Base-by-base conservation (phyloP, 257 asterid species). In the Nicotiana paniculata region DNA sequence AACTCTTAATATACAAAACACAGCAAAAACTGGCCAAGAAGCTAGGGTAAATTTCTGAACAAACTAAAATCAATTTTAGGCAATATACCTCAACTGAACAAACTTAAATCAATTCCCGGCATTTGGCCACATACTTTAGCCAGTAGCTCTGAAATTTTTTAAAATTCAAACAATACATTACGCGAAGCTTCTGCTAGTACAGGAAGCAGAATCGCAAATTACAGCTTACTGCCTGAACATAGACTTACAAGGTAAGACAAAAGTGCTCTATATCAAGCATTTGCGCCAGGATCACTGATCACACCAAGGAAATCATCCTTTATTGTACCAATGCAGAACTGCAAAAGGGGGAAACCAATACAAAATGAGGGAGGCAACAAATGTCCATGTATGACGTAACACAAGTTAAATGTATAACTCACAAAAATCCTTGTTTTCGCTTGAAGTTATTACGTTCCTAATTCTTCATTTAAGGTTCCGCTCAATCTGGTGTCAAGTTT, bases 261-360 rank as follows among this genome's bases (percentile, higher is more conserved):
- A 59, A 21, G 65, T 2, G 12, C 65, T 15, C 30, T 18, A 12
- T 26, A 77, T 94, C 91, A 93, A 16, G 93, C 87, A 85, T 92
- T 84, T 77, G 91, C 86, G n/a, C 94, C 93, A 4, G 97, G 99
- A 86, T 93, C 97, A 79, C 96, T 91, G 61, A 93, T 92, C 63
- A 95, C 98, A 26, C 99, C 98, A 89, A 95, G 70, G 84, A 95
- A 95, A 87, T 93, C 98, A 62, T 93, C 98, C 84, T 95, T 93
- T 68, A 95, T 93, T 77, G 98, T 92, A 64, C 99, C 98, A 33
- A 93, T 93, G 83, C 99, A 95, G 85, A 93, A 95, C 98, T 94
- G 94, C 86, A 82, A 67, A 81, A 35, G 21, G 15, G 37, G 13
- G 77, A 35, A 18, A 18, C 2, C 32, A 51, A 76, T 9, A 24